Conservation (phyloP, 768 basidiomycete genomes). For the Leccinum ochraceum region DNA sequence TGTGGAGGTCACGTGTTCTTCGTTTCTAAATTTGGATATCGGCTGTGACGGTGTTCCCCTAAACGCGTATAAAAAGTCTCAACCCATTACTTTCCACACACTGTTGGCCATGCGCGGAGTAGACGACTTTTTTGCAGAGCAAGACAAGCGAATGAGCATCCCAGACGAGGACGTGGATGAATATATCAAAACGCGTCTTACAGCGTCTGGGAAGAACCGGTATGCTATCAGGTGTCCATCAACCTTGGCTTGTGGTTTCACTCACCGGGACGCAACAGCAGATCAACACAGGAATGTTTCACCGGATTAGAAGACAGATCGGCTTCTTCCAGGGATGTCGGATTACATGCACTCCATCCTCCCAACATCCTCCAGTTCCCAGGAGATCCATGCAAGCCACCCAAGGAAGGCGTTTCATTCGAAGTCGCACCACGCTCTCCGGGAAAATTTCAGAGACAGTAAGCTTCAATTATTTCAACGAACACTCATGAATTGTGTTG, state of each 20-base stretch:
- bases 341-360: background rate
- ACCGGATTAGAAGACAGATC: background rate
- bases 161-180: slow-evolving; percentile 54
- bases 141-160: slow-evolving; percentile 52
- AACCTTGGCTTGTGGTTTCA: slow-evolving; percentile 3
- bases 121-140: slow-evolving; percentile 54
- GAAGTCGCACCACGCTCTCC: background rate
- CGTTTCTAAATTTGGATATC: background rate
- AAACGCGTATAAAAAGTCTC: background rate
- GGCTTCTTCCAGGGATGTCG: slow-evolving; percentile 1
- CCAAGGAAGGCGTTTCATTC: background rate
- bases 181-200: slow-evolving; percentile 40
- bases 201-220: slow-evolving; percentile 16
- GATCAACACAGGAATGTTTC: slow-evolving; percentile 4
- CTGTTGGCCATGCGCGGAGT: slow-evolving; percentile 32
- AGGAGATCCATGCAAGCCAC: background rate
- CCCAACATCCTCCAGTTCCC: background rate
- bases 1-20: too few relatives aligned
- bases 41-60: slow-evolving; percentile 4
- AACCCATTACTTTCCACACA: background rate
- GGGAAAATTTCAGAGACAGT: slow-evolving; percentile 8
- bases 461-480: background rate
- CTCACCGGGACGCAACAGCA: slow-evolving; percentile 7
- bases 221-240: slow-evolving; percentile 8
- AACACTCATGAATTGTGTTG: background rate